These are phyloP conservation scores for Cutaneotrichosporon sp. DNA, from an alignment of 1,284 basidiomycete genomes.

Conservation along the genomic window DNA sequence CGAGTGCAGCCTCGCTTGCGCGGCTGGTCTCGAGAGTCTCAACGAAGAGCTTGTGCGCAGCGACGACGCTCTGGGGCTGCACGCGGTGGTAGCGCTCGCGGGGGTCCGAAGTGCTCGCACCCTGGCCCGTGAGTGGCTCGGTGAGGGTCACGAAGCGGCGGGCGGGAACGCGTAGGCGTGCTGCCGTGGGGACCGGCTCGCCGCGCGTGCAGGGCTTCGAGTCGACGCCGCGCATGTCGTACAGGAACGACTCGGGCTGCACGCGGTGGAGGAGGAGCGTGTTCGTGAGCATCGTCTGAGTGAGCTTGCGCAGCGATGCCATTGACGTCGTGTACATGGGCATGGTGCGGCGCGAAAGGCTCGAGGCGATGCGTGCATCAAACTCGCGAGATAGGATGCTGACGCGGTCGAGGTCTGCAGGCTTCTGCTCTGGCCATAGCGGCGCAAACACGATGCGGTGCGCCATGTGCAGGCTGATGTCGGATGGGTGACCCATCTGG, in stretches of 20 bases:
- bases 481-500: conserved; percentile 16
- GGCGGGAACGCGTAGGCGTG: conserved; percentile 24
- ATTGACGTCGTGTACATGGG: conserved; percentile 14
- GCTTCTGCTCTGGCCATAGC: neutral
- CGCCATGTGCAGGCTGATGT: conserved; percentile 24
- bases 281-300: conserved; percentile 24
- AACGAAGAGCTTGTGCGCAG: conserved; percentile 21
- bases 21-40: conserved; percentile 3
- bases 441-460: conserved; percentile 21
- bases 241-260: conserved; percentile 27
- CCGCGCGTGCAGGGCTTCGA: conserved; percentile 17
- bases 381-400: conserved; percentile 20
- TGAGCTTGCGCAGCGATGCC: conserved; percentile 20
- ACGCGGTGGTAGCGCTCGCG: conserved; percentile 28
- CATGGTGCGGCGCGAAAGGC: conserved; percentile 13
- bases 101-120: conserved; percentile 20
- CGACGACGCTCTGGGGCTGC: conserved; percentile 11
- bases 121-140: conserved; percentile 28
- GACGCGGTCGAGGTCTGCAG: conserved; percentile 18
- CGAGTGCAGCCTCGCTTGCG: conserved; percentile 18
- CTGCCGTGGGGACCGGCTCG: conserved; percentile 15
- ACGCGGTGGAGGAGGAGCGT: conserved; percentile 27
- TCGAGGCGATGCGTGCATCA: conserved; percentile 16
- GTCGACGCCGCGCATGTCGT: conserved; percentile 26
- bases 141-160: conserved; percentile 27